Percentiles rank a stretch among this genome's conserved stretches.
phyloP scores from a whole-genome alignment of 2,329 filamentous ascomycete genomes.

The Colletotrichum navitas region DNA sequence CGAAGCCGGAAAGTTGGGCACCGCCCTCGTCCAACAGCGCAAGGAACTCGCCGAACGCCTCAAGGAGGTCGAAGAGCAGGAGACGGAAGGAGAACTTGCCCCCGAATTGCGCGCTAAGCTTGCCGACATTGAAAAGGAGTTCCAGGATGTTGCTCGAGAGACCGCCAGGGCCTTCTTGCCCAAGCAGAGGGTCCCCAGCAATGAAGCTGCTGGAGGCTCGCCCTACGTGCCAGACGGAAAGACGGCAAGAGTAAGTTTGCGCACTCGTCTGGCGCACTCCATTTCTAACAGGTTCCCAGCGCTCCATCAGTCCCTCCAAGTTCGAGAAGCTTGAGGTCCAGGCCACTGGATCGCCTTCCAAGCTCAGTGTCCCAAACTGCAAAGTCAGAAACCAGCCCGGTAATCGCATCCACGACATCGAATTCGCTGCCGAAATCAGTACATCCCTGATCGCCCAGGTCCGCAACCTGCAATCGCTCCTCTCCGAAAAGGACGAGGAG shows the following conservation, averaged over 20 bases:
- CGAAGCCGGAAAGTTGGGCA: constrained; percentile 90
- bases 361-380: constrained; percentile 86
- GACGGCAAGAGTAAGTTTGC: constrained; percentile 63
- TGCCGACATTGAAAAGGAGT: constrained; percentile 90
- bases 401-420: constrained; percentile 92
- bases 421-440: constrained; percentile 98
- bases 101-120: constrained; percentile 87
- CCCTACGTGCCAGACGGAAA: constrained; percentile 67
- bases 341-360: constrained; percentile 87
- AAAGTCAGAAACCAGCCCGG: constrained; percentile 91
- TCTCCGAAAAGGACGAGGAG: constrained; percentile 89
- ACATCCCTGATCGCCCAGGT: constrained; percentile 95
- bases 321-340: constrained; percentile 91
- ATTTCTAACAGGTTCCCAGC: constrained; percentile 57
- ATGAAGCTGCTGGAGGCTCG: constrained; percentile 67
- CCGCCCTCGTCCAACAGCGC: constrained; percentile 87
- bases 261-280: constrained; percentile 1
- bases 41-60: constrained; percentile 85
- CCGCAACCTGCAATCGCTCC: constrained; percentile 85
- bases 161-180: constrained; percentile 89
- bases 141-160: constrained; percentile 92
- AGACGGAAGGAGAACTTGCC: constrained; percentile 82
- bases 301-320: constrained; percentile 78
- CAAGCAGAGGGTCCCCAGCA: constrained; percentile 83
- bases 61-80: constrained; percentile 84